phyloP scores from a whole-genome alignment of 805 yeast genomes.

The Kodamaea nitidulidarum region DNA sequence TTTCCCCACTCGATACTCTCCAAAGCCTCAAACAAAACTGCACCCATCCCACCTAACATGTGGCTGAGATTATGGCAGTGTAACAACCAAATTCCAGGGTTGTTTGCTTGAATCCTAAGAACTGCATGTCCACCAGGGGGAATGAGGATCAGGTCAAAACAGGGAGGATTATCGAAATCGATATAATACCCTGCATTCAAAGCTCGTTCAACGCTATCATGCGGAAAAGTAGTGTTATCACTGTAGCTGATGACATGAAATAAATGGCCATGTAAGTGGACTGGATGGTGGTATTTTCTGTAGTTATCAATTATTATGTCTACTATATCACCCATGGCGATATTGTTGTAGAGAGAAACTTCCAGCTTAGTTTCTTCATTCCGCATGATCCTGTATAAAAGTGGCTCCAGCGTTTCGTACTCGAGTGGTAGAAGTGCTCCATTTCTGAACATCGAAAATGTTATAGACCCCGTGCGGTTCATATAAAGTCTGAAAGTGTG shows the following conservation, averaged over 20 bases:
- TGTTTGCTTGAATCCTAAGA: constrained; percentile 27
- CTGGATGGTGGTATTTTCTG: constrained; percentile 28
- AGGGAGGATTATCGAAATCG: constrained; percentile 20
- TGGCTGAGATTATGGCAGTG: constrained; percentile 37
- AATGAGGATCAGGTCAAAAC: constrained; percentile 24
- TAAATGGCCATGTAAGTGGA: constrained; percentile 34
- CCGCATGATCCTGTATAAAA: neutral
- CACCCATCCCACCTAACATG: constrained; percentile 30
- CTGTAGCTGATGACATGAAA: constrained; percentile 27
- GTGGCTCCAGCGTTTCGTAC: constrained; percentile 7
- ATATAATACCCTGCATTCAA: constrained; percentile 11
- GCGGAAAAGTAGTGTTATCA: constrained; percentile 21
- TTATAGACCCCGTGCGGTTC: constrained; percentile 27
- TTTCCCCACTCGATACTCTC: neutral
- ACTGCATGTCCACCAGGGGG: constrained; percentile 32
- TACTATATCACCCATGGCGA: constrained; percentile 26
- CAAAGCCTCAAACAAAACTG: constrained; percentile 11
- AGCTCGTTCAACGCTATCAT: constrained; percentile 23
- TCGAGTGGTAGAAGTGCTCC: constrained; percentile 11
- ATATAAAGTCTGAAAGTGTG: constrained; percentile 25
- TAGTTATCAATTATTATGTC: constrained; percentile 29
- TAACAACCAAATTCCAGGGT: constrained; percentile 29
- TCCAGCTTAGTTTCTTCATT: too few species aligned
- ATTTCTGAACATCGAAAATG: constrained; percentile 23
- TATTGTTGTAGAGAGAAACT: neutral